phyloP scores from a whole-genome alignment of 2,329 filamentous ascomycete genomes.

The Pseudocercospora eumusae region DNA sequence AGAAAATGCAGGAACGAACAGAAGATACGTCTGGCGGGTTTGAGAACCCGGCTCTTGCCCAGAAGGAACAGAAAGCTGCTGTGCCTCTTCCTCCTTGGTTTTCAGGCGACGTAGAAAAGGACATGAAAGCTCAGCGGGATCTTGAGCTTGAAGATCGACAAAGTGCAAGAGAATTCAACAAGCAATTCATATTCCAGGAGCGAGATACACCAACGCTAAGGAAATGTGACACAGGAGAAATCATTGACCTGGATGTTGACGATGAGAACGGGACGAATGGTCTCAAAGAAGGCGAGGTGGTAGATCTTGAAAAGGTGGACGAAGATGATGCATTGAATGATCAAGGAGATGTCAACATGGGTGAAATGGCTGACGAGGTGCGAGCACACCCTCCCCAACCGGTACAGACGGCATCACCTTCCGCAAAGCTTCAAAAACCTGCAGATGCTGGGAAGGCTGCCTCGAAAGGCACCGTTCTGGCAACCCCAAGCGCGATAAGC shows the following conservation, averaged over 20 bases:
- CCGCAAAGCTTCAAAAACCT: background rate
- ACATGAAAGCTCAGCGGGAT: constrained; percentile 55
- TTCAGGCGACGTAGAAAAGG: constrained; percentile 56
- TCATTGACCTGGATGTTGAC: constrained; percentile 51
- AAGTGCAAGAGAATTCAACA: constrained; percentile 58
- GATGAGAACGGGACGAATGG: constrained; percentile 43
- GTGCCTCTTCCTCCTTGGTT: constrained; percentile 78
- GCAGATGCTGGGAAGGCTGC: background rate
- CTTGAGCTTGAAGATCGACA: constrained; percentile 53
- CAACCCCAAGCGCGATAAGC: background rate
- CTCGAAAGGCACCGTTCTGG: background rate
- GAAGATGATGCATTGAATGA: background rate
- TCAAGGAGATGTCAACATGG: constrained; percentile 40
- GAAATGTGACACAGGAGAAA: constrained; percentile 55
- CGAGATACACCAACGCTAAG: constrained; percentile 55
- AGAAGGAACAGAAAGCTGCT: constrained; percentile 44
- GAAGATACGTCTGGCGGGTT: constrained; percentile 66
- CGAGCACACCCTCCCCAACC: constrained; percentile 37
- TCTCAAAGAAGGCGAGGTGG: constrained; percentile 43
- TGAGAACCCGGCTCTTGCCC: constrained; percentile 52
- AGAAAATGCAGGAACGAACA: constrained; percentile 55
- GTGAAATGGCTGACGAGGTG: constrained; percentile 48
- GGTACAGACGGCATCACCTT: background rate
- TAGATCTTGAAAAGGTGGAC: constrained; percentile 37
- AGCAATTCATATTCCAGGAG: constrained; percentile 62